Evolutionary conservation across 169 alveolate species (phyloP), one percentile per base, ranked within the genome.

Genomic region (Cryptosporidium canis): DNA sequence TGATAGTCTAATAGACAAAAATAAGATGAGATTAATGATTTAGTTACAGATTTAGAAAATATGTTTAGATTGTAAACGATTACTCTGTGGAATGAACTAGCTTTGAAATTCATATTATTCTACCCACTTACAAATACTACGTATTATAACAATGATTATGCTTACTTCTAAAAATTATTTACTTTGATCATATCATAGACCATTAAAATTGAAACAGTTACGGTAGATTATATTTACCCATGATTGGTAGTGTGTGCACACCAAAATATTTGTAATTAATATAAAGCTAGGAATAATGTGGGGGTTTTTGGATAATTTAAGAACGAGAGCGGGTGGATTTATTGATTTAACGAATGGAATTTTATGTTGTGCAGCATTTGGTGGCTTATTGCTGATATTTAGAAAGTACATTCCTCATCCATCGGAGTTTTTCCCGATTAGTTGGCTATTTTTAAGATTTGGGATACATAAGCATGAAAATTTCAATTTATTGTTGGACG

Each of bases 331-430:
- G 61, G 72, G 63, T 31, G 61, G 63, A 43, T 58, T 77, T 56
- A 27, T 33, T n/a, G 87, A 53, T 24, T 27, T 48, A 58, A 27
- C 77, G 2, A 33, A 21, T 24, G 87, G 87, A 58, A 39, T 77
- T 24, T 12, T 77, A 3, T 77, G 87, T 58, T 77, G 87, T 77
- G 87, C 87, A 7, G 71, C 71, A 5, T 77, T 77, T 39, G 87
- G 87, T 27, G 39, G 87, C 16, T 43, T 61, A 29, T 61, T 77
- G 24, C 55, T 58, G 0, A 24, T 77, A 43, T 63, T 77, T 63
- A 39, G 87, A 9, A 77, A 77, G 39, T 45, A 58, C 33, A 33
- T 77, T 21, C 87, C 87, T 1, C 87, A 77, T 61, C 87, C 87
- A 8, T 58, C 87, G 24, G 87, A 77, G 31, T 77, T 77, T 47